These are phyloP conservation scores for Claviceps humidiphila DNA, from an alignment of 2,329 filamentous ascomycete genomes.

Conservation along the genomic window DNA sequence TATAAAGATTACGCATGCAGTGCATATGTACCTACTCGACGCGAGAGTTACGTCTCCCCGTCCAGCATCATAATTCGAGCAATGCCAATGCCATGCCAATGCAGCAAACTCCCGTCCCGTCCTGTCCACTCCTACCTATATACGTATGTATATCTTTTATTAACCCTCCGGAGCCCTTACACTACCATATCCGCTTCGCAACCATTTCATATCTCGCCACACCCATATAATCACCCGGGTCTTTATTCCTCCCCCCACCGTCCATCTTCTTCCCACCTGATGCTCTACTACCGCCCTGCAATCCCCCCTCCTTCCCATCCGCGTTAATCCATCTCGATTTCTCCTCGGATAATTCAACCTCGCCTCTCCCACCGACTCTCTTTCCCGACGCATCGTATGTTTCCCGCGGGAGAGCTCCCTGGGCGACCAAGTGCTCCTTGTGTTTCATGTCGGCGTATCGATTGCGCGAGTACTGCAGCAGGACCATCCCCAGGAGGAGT, in stretches of 20 bases:
- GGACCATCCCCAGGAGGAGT: constrained; percentile 73
- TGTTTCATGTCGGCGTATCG: constrained; percentile 73
- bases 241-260: constrained; percentile 28
- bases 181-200: constrained; percentile 87
- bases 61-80: too few species aligned
- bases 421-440: constrained; percentile 40
- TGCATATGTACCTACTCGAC: too few species aligned
- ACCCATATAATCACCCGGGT: constrained; percentile 40
- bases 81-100: too few species aligned
- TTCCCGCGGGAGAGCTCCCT: constrained; percentile 34
- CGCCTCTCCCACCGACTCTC: constrained; percentile 67
- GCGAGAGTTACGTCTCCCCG: too few species aligned
- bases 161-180: neutral
- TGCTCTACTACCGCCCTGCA: constrained; percentile 34
- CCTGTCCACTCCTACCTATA: too few species aligned
- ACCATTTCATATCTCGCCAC: constrained; percentile 86
- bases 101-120: too few species aligned
- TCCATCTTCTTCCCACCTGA: constrained; percentile 42
- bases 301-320: constrained; percentile 67
- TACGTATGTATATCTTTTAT: neutral
- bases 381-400: constrained; percentile 58
- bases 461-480: constrained; percentile 66
- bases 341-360: constrained; percentile 81
- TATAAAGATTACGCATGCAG: too few species aligned
- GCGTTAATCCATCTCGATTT: constrained; percentile 74